Percentiles rank a stretch among this genome's conserved stretches.
These are phyloP conservation scores for Candida mesenterica DNA, from an alignment of 1,139 yeast genomes.

Conservation along the genomic window DNA sequence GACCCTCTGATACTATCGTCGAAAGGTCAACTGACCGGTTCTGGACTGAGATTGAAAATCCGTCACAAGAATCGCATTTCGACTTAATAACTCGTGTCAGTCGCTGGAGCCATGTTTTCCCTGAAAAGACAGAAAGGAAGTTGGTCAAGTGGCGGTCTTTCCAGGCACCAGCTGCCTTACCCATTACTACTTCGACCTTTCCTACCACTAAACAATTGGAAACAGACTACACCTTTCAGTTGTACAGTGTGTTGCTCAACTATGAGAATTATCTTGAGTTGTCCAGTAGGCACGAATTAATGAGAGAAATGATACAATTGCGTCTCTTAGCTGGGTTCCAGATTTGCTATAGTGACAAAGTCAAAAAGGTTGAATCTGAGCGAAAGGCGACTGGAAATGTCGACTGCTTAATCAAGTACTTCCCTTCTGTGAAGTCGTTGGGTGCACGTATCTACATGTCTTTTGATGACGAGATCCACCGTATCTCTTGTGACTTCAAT, in stretches of 20 bases:
- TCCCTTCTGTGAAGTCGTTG: slow-evolving; percentile 28
- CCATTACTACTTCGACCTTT: slow-evolving; percentile 73
- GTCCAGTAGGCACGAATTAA: slow-evolving; percentile 57
- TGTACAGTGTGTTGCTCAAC: slow-evolving; percentile 62
- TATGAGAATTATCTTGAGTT: slow-evolving; percentile 51
- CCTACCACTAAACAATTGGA: slow-evolving; percentile 70
- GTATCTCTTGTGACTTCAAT: slow-evolving; percentile 69
- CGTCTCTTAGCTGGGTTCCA: slow-evolving; percentile 88
- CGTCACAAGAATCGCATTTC: slow-evolving; percentile 56
- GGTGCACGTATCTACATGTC: slow-evolving; percentile 72
- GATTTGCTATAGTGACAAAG: slow-evolving; percentile 71
- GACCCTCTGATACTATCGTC: not conserved
- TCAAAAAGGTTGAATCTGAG: slow-evolving; percentile 62
- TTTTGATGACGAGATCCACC: slow-evolving; percentile 79
- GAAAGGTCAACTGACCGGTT: slow-evolving; percentile 28
- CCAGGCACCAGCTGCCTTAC: slow-evolving; percentile 90
- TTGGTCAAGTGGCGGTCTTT: slow-evolving; percentile 89
- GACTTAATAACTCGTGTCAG: slow-evolving; percentile 47
- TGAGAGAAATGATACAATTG: slow-evolving; percentile 85
- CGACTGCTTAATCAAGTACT: slow-evolving; percentile 1
- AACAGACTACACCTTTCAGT: slow-evolving; percentile 57
- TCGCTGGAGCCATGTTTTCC: slow-evolving; percentile 89
- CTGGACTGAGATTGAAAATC: slow-evolving; percentile 71
- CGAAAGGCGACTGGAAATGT: slow-evolving; percentile 56
- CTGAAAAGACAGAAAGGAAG: slow-evolving; percentile 61